Conservation (phyloP, 1,284 basidiomycete genomes). For the Rhodotorula sp. region DNA sequence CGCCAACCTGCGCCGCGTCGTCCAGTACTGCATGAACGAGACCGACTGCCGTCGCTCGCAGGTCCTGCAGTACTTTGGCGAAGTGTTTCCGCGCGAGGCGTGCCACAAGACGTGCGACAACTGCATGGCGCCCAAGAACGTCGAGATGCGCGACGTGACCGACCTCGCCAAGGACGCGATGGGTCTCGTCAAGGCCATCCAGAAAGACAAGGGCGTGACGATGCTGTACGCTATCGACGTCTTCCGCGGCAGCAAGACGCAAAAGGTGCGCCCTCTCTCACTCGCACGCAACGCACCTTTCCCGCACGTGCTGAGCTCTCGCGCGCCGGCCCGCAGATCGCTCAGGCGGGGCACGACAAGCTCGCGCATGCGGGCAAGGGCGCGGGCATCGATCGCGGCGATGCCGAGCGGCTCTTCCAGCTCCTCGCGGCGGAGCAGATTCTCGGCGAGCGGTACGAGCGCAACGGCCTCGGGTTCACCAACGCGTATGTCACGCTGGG, state of each 20-base stretch:
- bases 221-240: constrained; percentile 59
- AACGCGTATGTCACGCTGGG: constrained; percentile 53
- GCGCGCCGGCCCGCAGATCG: constrained; percentile 48
- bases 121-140: constrained; percentile 58
- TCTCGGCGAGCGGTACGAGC: constrained; percentile 50
- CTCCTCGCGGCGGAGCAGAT: constrained; percentile 58
- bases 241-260: constrained; percentile 64
- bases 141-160: constrained; percentile 57
- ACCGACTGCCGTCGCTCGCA: constrained; percentile 84
- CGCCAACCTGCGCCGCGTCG: constrained; percentile 62
- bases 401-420: constrained; percentile 66
- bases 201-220: constrained; percentile 53
- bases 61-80: constrained; percentile 70
- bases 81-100: constrained; percentile 60
- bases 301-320: neutral
- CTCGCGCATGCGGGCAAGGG: constrained; percentile 62
- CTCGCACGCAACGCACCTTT: too few species aligned
- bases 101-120: constrained; percentile 75
- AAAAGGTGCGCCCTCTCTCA: constrained; percentile 47
- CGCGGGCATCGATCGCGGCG: constrained; percentile 56
- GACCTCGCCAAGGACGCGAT: constrained; percentile 60
- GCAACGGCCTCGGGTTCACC: constrained; percentile 50
- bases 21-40: constrained; percentile 75
- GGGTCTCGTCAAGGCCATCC: constrained; percentile 48
- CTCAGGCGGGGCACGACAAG: constrained; percentile 58